Base-by-base conservation (phyloP, 2,329 filamentous ascomycete species). In the Calcarisporium arbuscula region DNA sequence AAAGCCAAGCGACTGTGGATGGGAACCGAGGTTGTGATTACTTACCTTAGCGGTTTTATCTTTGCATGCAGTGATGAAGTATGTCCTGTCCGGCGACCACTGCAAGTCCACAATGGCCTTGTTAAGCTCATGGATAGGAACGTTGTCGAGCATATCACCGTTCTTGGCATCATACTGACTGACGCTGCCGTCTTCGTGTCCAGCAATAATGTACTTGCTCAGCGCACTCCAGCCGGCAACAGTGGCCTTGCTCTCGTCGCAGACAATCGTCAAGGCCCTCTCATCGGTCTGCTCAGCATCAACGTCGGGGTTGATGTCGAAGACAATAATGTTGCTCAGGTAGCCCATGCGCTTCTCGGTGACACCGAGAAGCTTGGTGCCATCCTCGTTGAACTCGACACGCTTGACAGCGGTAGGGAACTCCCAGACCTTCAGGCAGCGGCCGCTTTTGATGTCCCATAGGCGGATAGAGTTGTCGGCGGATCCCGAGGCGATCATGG, bases 261-360 rank as follows among this genome's bases (percentile, higher is more conserved):
- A 95, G 39, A 92, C 86, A 52, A 98, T 98, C 50, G 80, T 85
- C 59, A 96, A 64, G 46, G 67, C 72, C 55, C 82, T 85, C 69
- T 95, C 89, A 52, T 88, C 79, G 48, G 71, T 78, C 72, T 98
- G 92, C 61, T 86, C 78, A 44, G 82, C 86, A 45, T 89, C 71
- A 45, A 85, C 75, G 57, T 94, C 88, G 47, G 81, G 77, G 62
- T 79, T 81, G 72, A 98, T 84, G 60, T 95, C 85, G 57, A 94
- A 76, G 45, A 96, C 88, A 43, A 90, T 82, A 54, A 98, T 95
- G 50, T 89, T 94, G 58, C 86, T 87, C 47, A 96, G 74, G 67
- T 87, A 90, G 49, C 92, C 92, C 79, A 94, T 95, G 55, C 92
- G 87, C 83, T 95, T 95, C 72, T 98, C 92, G 35, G 92, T 98